phyloP scores from a whole-genome alignment of 305 asterid species.

The Ajuga reptans region DNA sequence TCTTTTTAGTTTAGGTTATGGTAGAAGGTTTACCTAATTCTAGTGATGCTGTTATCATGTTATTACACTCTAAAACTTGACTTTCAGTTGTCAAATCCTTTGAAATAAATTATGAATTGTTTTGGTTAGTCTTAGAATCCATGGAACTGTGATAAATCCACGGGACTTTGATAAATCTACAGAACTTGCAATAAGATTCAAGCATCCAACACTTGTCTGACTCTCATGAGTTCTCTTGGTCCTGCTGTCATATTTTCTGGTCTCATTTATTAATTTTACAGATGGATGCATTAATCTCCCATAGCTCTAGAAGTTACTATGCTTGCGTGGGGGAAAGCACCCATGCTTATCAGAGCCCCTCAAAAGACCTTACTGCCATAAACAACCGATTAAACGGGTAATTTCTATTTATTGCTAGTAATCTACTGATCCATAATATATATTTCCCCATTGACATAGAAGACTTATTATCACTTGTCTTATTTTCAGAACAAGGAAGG shows the following conservation, averaged over 20 bases:
- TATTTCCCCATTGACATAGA: neutral
- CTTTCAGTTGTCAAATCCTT: neutral
- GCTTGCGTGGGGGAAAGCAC: constrained; percentile 99
- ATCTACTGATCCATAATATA: neutral
- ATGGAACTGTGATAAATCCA: too few relatives aligned
- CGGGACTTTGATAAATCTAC: neutral
- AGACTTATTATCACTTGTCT: neutral
- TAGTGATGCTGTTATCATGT: neutral
- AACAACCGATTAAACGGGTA: constrained; percentile 88
- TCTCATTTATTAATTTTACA: constrained; percentile 23
- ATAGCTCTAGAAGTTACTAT: constrained; percentile 85
- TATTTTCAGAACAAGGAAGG: constrained; percentile 55
- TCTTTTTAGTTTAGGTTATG: neutral
- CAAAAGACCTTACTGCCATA: constrained; percentile 84
- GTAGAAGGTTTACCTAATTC: neutral
- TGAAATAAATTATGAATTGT: neutral
- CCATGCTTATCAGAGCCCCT: constrained; percentile 97
- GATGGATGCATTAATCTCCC: constrained; percentile 92
- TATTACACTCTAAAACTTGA: neutral
- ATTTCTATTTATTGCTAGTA: neutral
- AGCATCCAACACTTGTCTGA: neutral
- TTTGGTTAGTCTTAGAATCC: too few relatives aligned
- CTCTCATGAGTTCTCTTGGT: neutral
- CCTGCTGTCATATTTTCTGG: neutral
- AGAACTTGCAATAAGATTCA: neutral